Conservation (phyloP, 805 yeast species). For the Priceomyces haplophilus region DNA sequence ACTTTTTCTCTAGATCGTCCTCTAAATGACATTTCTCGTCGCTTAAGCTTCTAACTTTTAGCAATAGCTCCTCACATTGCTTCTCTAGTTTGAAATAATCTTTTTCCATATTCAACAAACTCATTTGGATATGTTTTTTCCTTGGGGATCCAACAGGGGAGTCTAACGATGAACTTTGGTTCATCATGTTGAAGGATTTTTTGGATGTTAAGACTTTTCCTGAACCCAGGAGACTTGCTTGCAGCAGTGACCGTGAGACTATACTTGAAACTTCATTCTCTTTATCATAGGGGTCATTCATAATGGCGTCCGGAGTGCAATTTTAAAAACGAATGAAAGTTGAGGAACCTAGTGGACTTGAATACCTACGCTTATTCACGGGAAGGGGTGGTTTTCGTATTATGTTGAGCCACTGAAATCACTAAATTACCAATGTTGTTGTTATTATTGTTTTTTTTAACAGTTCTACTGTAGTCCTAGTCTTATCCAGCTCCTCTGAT, state of each 20-base stretch:
- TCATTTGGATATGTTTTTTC: slow-evolving; percentile 5
- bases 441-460: too few relatives aligned
- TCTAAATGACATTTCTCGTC: slow-evolving; percentile 31
- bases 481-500: background rate
- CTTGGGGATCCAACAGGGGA: slow-evolving; percentile 2
- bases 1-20: slow-evolving; percentile 26
- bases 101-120: slow-evolving; percentile 5
- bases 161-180: slow-evolving; percentile 1
- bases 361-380: background rate
- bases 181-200: slow-evolving; percentile 13
- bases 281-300: slow-evolving; percentile 10
- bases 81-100: slow-evolving; percentile 13
- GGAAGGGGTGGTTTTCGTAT: background rate
- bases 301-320: slow-evolving; percentile 2
- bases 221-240: slow-evolving; percentile 2
- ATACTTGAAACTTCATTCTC: slow-evolving; percentile 8
- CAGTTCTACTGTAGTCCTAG: background rate
- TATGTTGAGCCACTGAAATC: background rate
- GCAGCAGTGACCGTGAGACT: slow-evolving; percentile 5
- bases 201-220: slow-evolving; percentile 11
- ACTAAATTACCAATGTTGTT: background rate
- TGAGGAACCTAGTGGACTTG: background rate
- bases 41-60: slow-evolving; percentile 22
- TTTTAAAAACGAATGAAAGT: background rate
- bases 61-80: slow-evolving; percentile 31